Percentiles rank a stretch among this genome's conserved stretches.
phyloP scores from a whole-genome alignment of 805 yeast species.

The Metahyphopichia silvanorum region DNA sequence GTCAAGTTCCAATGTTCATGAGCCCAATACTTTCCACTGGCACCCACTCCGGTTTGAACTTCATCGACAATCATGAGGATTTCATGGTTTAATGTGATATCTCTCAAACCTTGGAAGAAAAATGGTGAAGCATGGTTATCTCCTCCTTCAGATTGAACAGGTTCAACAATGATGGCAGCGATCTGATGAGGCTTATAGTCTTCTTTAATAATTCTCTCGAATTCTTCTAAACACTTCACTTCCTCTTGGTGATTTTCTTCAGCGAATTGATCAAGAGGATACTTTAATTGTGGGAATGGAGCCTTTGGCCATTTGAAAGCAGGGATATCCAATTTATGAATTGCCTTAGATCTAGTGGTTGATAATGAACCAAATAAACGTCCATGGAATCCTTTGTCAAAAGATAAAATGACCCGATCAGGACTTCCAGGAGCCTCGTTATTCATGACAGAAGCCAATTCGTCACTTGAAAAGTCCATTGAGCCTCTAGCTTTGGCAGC shows the following conservation, averaged over 20 bases:
- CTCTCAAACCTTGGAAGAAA: conserved; percentile 63
- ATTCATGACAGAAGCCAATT: conserved; percentile 46
- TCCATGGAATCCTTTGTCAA: conserved; percentile 56
- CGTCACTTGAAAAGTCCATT: conserved; percentile 43
- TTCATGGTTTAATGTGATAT: conserved; percentile 53
- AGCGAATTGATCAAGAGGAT: conserved; percentile 34
- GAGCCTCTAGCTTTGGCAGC: conserved; percentile 52
- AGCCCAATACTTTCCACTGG: conserved; percentile 71
- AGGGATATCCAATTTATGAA: conserved; percentile 59
- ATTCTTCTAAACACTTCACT: conserved; percentile 40
- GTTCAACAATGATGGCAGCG: conserved; percentile 56
- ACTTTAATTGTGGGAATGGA: conserved; percentile 40
- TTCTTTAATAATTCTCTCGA: conserved; percentile 36
- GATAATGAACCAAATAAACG: conserved; percentile 55
- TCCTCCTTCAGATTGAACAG: conserved; percentile 75
- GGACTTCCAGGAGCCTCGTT: conserved; percentile 52
- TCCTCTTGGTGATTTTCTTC: conserved; percentile 47
- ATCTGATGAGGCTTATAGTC: conserved; percentile 37
- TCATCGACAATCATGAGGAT: conserved; percentile 65
- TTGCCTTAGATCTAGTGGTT: conserved; percentile 53
- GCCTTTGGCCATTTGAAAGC: conserved; percentile 59
- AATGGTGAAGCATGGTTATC: conserved; percentile 65
- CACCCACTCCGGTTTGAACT: conserved; percentile 75
- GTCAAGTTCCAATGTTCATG: conserved; percentile 65
- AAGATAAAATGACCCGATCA: conserved; percentile 51